Conservation (phyloP, 805 yeast species). For the Kregervanrija delftensis region DNA sequence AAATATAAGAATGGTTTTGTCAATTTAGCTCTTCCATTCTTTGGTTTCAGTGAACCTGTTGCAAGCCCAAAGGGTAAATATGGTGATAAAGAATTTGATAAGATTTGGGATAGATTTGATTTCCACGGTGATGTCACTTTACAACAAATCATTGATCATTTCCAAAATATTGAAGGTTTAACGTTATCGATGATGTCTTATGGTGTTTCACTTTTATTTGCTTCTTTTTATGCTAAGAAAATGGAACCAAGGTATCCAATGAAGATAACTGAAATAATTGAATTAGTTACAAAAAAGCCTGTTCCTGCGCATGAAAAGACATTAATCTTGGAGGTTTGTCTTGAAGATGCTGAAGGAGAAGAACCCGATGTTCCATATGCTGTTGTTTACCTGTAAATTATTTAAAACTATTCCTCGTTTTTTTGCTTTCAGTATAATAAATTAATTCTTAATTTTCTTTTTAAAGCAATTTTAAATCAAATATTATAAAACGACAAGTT, state of each 20-base stretch:
- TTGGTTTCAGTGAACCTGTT: conserved; percentile 95
- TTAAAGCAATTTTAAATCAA: too few relatives aligned
- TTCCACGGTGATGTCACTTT: conserved; percentile 64
- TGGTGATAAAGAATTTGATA: conserved; percentile 72
- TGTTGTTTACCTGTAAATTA: conserved; percentile 43
- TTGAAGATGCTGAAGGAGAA: conserved; percentile 88
- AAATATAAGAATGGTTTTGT: conserved; percentile 89
- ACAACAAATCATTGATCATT: conserved; percentile 32
- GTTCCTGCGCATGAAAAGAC: conserved; percentile 67
- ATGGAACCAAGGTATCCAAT: conserved; percentile 65
- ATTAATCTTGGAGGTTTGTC: conserved; percentile 82
- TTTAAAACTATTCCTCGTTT: background rate
- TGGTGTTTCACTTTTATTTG: conserved; percentile 84
- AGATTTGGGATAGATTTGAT: conserved; percentile 93
- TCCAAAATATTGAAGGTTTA: conserved; percentile 76
- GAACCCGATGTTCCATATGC: conserved; percentile 94
- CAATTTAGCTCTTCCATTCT: conserved; percentile 88
- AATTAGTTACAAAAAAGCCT: conserved; percentile 79
- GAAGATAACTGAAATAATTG: conserved; percentile 69
- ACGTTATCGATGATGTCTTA: conserved; percentile 87
- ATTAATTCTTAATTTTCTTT: too few relatives aligned
- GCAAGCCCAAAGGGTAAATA: conserved; percentile 78
- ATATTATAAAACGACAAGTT: too few relatives aligned
- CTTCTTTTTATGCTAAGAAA: conserved; percentile 90
- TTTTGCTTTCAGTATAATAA: background rate